Evolutionary conservation across 192 early-diverging fungal genomes (phyloP).

Genomic region (Backusella mclennaniae): DNA sequence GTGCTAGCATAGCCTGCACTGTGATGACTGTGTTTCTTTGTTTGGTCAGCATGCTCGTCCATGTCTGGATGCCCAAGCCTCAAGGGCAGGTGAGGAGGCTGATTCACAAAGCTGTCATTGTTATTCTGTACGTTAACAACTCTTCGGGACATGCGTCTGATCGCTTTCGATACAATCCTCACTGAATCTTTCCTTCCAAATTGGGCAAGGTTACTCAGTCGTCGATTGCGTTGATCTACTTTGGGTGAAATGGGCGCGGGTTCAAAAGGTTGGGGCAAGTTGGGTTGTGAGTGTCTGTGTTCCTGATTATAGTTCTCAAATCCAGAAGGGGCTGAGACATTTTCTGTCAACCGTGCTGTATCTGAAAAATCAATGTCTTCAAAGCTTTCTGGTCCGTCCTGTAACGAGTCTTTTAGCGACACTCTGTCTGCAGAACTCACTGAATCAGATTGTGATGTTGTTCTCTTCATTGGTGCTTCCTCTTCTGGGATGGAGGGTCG

Average conservation of each 20-base stretch:
- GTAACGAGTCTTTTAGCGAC: neutral
- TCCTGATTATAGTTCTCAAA: neutral
- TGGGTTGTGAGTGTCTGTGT: constrained; percentile 6
- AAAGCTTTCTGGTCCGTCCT: neutral
- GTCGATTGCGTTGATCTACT: neutral
- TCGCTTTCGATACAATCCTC: neutral
- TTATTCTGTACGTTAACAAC: constrained; percentile 13
- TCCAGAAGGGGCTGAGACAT: constrained; percentile 8
- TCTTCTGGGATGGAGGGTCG: neutral
- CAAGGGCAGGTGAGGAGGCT: neutral
- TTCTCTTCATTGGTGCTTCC: neutral
- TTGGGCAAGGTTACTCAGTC: neutral
- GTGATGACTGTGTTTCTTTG: neutral
- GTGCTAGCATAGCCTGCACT: neutral
- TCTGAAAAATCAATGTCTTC: constrained; percentile 28
- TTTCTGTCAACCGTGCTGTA: constrained; percentile 24
- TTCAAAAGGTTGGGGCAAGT: constrained; percentile 2
- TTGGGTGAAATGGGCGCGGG: constrained; percentile 1
- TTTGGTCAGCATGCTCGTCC: neutral
- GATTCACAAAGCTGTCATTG: neutral
- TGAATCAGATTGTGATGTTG: neutral
- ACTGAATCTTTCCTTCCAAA: neutral
- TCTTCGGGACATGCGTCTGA: constrained; percentile 11
- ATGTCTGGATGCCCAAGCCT: neutral
- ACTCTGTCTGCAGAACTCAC: neutral